phyloP scores from a whole-genome alignment of 1,139 yeast species.

The Nakaseomyces uthaithaninus region DNA sequence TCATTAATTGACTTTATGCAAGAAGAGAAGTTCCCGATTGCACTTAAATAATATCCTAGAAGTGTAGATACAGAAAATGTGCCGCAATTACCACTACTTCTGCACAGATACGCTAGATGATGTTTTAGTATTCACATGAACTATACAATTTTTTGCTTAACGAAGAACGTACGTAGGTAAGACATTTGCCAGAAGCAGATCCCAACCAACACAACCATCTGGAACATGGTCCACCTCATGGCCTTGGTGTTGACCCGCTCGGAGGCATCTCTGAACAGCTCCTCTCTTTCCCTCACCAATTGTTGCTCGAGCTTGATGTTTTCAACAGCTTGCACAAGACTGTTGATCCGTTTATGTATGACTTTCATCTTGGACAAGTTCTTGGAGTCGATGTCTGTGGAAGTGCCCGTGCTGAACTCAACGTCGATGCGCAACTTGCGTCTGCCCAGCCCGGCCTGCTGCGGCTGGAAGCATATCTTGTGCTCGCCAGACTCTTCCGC shows the following conservation, averaged over 20 bases:
- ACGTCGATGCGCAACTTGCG: conserved; percentile 41
- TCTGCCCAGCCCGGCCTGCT: conserved; percentile 45
- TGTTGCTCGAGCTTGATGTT: conserved; percentile 57
- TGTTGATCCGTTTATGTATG: conserved; percentile 46
- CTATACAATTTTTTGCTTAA: conserved; percentile 55
- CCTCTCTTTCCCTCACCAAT: conserved; percentile 63
- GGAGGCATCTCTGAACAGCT: conserved; percentile 55
- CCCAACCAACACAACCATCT: conserved; percentile 45
- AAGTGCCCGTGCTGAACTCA: conserved; percentile 45
- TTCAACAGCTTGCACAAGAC: conserved; percentile 45
- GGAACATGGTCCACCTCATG: conserved; percentile 57
- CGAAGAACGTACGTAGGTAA: conserved; percentile 55
- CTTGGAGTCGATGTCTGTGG: conserved; percentile 44
- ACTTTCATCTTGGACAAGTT: conserved; percentile 42
- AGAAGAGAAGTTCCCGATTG: too few relatives aligned
- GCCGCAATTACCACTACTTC: too few relatives aligned
- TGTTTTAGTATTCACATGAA: too few relatives aligned
- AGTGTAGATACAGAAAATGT: background rate
- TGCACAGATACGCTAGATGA: too few relatives aligned
- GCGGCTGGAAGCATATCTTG: conserved; percentile 60
- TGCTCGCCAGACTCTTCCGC: conserved; percentile 69
- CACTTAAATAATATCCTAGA: background rate
- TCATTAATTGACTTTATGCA: too few relatives aligned
- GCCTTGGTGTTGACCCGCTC: conserved; percentile 60
- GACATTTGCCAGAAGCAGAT: conserved; percentile 67